A percentile compares a stretch with the other conserved stretches of the same genome.
Conservation (phyloP, 305 asterid species). For the Rubia balearica region DNA sequence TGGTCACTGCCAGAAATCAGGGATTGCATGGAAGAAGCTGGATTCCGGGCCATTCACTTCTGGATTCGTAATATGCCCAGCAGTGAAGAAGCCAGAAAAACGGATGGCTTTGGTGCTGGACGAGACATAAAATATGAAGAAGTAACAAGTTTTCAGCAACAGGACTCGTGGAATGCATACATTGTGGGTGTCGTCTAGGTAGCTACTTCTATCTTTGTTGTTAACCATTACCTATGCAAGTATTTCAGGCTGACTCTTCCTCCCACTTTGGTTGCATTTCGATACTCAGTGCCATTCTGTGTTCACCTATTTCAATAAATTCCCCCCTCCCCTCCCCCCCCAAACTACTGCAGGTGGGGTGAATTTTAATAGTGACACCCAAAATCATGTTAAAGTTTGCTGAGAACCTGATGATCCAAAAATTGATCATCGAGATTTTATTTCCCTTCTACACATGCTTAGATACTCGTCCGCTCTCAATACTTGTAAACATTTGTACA, state of each 20-base stretch:
- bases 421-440: not conserved
- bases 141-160: slow-evolving; percentile 68
- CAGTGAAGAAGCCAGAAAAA: slow-evolving; percentile 53
- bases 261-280: not conserved
- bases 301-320: too few species aligned
- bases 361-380: too few species aligned
- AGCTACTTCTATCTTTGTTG: not conserved
- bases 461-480: not conserved
- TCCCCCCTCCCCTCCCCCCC: too few species aligned
- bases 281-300: not conserved
- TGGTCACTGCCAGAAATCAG: slow-evolving; percentile 93
- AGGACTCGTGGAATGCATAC: slow-evolving; percentile 96
- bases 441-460: not conserved
- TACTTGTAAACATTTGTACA: not conserved
- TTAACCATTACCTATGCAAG: not conserved
- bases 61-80: slow-evolving; percentile 90
- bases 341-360: too few species aligned
- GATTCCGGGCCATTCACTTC: slow-evolving; percentile 64
- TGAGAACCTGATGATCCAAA: not conserved
- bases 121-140: slow-evolving; percentile 77
- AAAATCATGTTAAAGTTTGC: not conserved
- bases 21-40: slow-evolving; percentile 92
- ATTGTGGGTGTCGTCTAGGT: slow-evolving; percentile 65
- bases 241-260: not conserved
- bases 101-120: slow-evolving; percentile 59